Conservation (phyloP, 306 rosid species). For the Rubus idaeus region DNA sequence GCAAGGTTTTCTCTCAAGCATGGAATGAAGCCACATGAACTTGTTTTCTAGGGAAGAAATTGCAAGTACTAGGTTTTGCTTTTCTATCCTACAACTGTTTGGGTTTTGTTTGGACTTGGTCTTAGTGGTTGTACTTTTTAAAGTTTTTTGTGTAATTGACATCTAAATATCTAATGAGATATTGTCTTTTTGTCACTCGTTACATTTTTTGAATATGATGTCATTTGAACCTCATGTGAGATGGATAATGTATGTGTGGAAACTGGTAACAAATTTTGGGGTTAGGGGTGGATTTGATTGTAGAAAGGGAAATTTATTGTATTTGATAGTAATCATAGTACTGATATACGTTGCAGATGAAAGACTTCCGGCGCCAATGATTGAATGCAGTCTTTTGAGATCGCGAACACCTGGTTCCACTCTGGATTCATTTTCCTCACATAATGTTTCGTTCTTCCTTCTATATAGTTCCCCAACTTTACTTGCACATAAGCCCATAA, state of each 20-base stretch:
- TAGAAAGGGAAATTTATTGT: too few species aligned
- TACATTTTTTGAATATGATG: too few species aligned
- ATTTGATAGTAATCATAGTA: too few species aligned
- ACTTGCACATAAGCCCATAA: slow-evolving; percentile 88
- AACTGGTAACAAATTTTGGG: too few species aligned
- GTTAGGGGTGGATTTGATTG: too few species aligned
- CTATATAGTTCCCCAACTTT: slow-evolving; percentile 70
- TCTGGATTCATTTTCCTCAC: slow-evolving; percentile 81
- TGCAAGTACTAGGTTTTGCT: not conserved
- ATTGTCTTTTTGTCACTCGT: not conserved
- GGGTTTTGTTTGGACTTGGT: not conserved
- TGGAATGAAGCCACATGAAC: slow-evolving; percentile 15
- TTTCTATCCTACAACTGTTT: not conserved
- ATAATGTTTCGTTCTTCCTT: slow-evolving; percentile 73
- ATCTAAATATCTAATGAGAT: not conserved
- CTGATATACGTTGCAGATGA: not conserved
- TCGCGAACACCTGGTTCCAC: slow-evolving; percentile 94
- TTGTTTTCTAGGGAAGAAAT: not conserved
- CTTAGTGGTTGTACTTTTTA: not conserved
- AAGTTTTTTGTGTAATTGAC: not conserved
- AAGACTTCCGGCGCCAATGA: slow-evolving; percentile 77
- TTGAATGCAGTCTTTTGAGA: slow-evolving; percentile 82
- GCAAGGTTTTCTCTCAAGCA: slow-evolving; percentile 14
- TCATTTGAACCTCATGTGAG: too few species aligned
- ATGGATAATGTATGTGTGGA: too few species aligned